Percentiles rank a stretch among this genome's conserved stretches.
Evolutionary conservation across 805 yeast species (phyloP).

Genomic region (Monosporozyma siamensis): DNA sequence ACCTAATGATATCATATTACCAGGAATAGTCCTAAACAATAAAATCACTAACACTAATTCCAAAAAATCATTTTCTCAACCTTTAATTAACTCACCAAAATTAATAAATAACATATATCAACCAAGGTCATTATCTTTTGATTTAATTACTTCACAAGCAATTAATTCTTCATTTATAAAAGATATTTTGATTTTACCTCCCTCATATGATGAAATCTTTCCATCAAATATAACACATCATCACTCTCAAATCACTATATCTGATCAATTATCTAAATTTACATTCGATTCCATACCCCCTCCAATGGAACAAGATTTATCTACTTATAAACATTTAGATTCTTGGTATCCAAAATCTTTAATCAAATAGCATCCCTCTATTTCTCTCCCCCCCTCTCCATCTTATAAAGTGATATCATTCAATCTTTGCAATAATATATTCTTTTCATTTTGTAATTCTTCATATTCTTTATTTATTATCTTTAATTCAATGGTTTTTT

Average conservation of each 20-base stretch:
- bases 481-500: constrained; percentile 8
- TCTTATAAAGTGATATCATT: background rate
- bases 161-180: constrained; percentile 30
- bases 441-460: constrained; percentile 3
- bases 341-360: background rate
- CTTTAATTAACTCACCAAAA: constrained; percentile 19
- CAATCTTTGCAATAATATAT: background rate
- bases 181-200: background rate
- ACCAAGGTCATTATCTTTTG: constrained; percentile 40
- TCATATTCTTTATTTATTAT: constrained; percentile 6
- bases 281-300: too few relatives aligned
- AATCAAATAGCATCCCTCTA: background rate
- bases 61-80: constrained; percentile 2
- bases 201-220: constrained; percentile 3
- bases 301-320: constrained; percentile 1
- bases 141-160: constrained; percentile 55
- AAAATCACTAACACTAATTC: background rate
- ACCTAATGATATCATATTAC: constrained; percentile 32
- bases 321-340: background rate
- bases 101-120: constrained; percentile 45
- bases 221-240: background rate
- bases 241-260: too few relatives aligned
- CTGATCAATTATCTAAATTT: background rate
- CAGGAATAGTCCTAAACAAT: constrained; percentile 1
- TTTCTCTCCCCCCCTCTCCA: background rate